Evolutionary conservation across 2,329 filamentous ascomycete species (phyloP), one percentile per base, ranked within the genome.

Genomic region (Lomentospora prolificans): DNA sequence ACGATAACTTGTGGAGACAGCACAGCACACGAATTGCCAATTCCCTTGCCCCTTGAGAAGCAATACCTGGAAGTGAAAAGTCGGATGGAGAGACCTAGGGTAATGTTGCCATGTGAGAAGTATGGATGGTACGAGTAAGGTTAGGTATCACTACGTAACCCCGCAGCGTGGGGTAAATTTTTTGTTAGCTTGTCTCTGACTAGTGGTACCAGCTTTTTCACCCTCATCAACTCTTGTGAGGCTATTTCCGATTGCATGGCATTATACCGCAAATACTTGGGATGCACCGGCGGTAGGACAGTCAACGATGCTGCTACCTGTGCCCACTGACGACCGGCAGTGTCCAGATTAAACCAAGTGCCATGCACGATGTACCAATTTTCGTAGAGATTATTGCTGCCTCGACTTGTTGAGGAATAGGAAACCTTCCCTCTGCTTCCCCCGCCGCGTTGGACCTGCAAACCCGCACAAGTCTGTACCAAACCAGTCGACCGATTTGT

Each of bases 141-240:
- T n/a, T n/a, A n/a, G n/a, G n/a, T n/a, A n/a, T n/a, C n/a, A n/a
- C 44, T 48, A 48, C 44, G 44, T 48, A 48, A 48, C 44, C 44
- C 44, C 44, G 44, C 44, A 48, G 44, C 17, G 44, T 48, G 44
- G 44, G 44, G 44, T n/a, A 48, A 48, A 48, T 48, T 48, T 41
- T 19, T 48, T 17, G 17, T 27, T 48, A 48, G 44, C 24, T 48
- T 25, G 44, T 48, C 5, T 19, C 44, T 48, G 44, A 48, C 44
- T 48, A 48, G 44, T 19, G 17, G 36, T 17, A 41, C n/a, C 30
- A 33, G 30, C 19, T 17, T 41, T 41, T 41, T 41, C 36, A 6
- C 12, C 36, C n/a, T 41, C 36, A 10, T 41, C n/a, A 14, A 39
- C 33, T 41, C 36, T 41, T 17, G 36, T 41, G 12, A 41, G 19